A percentile compares a stretch with the other conserved stretches of the same genome.
Evolutionary conservation across 2,329 filamentous ascomycete genomes (phyloP).

Genomic region (Cytospora piceicola): DNA sequence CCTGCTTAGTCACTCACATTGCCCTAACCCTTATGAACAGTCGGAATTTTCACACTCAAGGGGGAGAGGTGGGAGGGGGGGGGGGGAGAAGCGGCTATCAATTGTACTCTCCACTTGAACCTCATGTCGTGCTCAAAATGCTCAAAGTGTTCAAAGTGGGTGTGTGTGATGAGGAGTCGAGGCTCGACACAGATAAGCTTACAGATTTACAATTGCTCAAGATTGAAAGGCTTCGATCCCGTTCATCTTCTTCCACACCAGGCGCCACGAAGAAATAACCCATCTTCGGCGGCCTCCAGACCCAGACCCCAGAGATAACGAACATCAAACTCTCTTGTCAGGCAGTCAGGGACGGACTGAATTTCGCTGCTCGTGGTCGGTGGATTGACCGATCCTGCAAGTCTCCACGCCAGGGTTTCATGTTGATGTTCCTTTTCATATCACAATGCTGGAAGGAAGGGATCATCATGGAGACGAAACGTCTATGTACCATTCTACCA

Average conservation of each 20-base stretch:
- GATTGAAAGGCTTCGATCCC: not conserved
- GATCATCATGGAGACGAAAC: constrained; percentile 12
- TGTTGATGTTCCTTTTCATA: constrained; percentile 11
- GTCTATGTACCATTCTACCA: too few relatives aligned
- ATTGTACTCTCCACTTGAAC: not conserved
- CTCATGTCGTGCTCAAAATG: constrained; percentile 2
- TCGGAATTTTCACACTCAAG: too few relatives aligned
- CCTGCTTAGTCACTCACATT: not conserved
- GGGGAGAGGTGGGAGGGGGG: too few relatives aligned
- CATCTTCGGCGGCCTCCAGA: not conserved
- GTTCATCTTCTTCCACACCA: not conserved
- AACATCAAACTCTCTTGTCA: not conserved
- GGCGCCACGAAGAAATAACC: not conserved
- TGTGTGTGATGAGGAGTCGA: too few relatives aligned
- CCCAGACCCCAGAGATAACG: too few relatives aligned
- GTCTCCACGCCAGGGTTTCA: constrained; percentile 17
- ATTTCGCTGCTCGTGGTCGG: not conserved
- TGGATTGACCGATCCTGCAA: not conserved
- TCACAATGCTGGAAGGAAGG: not conserved
- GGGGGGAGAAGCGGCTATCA: not conserved
- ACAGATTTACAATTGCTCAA: not conserved
- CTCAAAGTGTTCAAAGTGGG: too few relatives aligned
- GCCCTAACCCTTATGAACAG: constrained; percentile 8
- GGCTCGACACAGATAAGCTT: constrained; percentile 13
- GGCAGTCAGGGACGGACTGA: not conserved